phyloP scores from a whole-genome alignment of 805 yeast species.

The Yamadazyma olivae region DNA sequence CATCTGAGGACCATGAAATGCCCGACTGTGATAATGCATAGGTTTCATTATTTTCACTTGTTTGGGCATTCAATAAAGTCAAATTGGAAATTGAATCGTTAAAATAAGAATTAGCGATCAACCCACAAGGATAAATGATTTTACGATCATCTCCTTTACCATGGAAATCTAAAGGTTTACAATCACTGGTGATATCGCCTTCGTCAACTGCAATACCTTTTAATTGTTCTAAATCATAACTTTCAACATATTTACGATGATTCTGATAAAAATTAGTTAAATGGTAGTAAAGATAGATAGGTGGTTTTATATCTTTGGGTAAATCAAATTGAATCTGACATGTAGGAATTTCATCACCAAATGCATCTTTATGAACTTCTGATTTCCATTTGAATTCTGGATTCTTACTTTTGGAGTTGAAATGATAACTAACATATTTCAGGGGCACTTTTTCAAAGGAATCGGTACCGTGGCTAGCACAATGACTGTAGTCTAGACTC shows the following conservation, averaged over 20 bases:
- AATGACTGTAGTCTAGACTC: conserved; percentile 70
- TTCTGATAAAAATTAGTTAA: conserved; percentile 91
- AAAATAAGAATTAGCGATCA: conserved; percentile 88
- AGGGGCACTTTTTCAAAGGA: conserved; percentile 53
- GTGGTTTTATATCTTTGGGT: conserved; percentile 67
- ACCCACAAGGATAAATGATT: conserved; percentile 84
- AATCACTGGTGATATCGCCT: conserved; percentile 42
- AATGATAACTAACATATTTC: conserved; percentile 58
- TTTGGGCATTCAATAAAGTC: conserved; percentile 40
- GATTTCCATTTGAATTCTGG: conserved; percentile 64
- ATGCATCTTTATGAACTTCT: conserved; percentile 32
- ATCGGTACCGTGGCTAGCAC: conserved; percentile 49
- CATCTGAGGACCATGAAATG: conserved; percentile 86
- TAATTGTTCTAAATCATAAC: conserved; percentile 77
- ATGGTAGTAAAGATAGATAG: conserved; percentile 76
- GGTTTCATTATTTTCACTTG: conserved; percentile 41
- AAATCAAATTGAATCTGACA: conserved; percentile 73
- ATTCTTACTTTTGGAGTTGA: conserved; percentile 42
- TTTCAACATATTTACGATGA: conserved; percentile 88
- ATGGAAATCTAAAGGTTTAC: conserved; percentile 34
- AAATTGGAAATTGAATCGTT: conserved; percentile 78
- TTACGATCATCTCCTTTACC: conserved; percentile 42
- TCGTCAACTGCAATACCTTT: conserved; percentile 67
- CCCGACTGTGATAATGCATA: conserved; percentile 48
- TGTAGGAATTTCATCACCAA: conserved; percentile 33